Evolutionary conservation across 2,329 filamentous ascomycete genomes (phyloP).

Genomic region (Colletotrichum sp.): DNA sequence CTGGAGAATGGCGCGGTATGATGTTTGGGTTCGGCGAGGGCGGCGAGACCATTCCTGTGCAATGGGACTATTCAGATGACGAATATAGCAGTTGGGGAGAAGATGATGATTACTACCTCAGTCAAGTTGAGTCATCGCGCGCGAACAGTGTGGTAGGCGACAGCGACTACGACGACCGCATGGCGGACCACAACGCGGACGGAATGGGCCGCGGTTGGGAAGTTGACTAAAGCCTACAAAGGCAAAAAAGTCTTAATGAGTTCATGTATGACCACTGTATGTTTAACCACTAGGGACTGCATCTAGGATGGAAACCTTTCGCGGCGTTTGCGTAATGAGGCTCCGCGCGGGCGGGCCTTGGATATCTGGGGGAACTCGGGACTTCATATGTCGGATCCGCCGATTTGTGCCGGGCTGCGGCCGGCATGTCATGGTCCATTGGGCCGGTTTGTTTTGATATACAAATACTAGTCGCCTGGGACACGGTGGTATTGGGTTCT

Average conservation of each 20-base stretch:
- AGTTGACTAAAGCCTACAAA: conserved; percentile 17
- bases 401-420: not conserved
- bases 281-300: not conserved
- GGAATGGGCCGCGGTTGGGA: conserved; percentile 18
- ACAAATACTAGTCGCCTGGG: not conserved
- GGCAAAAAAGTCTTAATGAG: conserved; percentile 5
- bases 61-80: conserved; percentile 68
- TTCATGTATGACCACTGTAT: conserved; percentile 19
- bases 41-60: conserved; percentile 59
- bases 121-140: conserved; percentile 38
- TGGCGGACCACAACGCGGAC: conserved; percentile 14
- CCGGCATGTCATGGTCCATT: not conserved
- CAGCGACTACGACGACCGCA: conserved; percentile 19
- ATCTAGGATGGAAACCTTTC: conserved; percentile 9
- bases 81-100: conserved; percentile 60
- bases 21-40: conserved; percentile 59
- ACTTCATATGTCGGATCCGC: not conserved
- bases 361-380: not conserved
- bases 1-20: conserved; percentile 66
- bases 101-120: conserved; percentile 53
- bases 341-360: not conserved
- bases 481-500: not conserved
- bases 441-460: not conserved
- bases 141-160: conserved; percentile 2
- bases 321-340: not conserved